These are phyloP conservation scores for Boletus rex-veris DNA, from an alignment of 768 basidiomycete genomes.

Conservation along the genomic window DNA sequence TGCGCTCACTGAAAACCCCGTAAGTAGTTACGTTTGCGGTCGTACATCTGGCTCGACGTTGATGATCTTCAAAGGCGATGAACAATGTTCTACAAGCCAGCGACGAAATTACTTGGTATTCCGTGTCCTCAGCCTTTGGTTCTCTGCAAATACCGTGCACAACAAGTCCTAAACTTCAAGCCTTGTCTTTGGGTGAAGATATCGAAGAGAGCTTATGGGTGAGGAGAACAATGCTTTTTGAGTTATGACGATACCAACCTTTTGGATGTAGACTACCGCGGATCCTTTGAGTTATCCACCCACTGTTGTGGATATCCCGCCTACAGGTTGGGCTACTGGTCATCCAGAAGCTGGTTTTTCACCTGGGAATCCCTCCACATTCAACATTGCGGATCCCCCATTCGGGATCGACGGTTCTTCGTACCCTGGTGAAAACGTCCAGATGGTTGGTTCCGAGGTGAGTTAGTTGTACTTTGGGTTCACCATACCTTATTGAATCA, in stretches of 20 bases:
- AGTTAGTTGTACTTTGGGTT: neutral
- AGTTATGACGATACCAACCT: neutral
- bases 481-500: neutral
- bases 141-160: neutral
- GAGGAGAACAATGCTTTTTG: neutral
- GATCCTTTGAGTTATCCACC: no score
- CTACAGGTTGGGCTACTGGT: no score
- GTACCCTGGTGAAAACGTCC: neutral
- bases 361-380: neutral
- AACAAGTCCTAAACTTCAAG: neutral
- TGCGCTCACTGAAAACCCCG: neutral
- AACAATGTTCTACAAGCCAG: neutral
- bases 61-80: neutral
- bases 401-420: neutral
- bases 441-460: neutral
- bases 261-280: neutral
- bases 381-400: neutral
- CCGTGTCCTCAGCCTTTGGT: neutral
- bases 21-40: neutral
- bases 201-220: neutral
- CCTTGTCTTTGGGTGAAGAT: neutral
- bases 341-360: neutral
- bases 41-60: neutral
- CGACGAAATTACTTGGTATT: neutral
- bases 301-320: neutral